phyloP scores from a whole-genome alignment of 2,329 filamentous ascomycete genomes.

The Xylariaceae sp. region DNA sequence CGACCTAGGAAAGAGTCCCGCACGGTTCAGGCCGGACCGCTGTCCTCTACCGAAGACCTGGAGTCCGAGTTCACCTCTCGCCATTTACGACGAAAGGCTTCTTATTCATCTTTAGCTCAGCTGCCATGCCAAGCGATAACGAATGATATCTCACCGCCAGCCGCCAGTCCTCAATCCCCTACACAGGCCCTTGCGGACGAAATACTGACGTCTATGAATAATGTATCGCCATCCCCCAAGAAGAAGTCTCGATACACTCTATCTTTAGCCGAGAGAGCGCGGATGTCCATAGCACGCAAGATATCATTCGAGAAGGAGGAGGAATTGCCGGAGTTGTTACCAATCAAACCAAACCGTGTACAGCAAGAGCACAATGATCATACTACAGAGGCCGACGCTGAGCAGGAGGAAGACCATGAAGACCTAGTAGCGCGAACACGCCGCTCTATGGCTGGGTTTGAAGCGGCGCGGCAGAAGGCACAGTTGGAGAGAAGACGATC shows the following conservation, averaged over 20 bases:
- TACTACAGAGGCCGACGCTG: slow-evolving; percentile 11
- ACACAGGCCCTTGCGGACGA: slow-evolving; percentile 50
- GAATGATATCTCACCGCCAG: slow-evolving; percentile 11
- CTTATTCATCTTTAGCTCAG: neutral
- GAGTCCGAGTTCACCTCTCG: neutral
- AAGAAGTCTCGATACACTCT: slow-evolving; percentile 52
- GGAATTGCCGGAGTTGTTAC: slow-evolving; percentile 20
- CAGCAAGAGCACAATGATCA: slow-evolving; percentile 21
- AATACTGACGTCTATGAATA: slow-evolving; percentile 50
- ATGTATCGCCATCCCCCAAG: slow-evolving; percentile 51
- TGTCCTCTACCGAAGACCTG: neutral
- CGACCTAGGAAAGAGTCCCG: slow-evolving; percentile 1
- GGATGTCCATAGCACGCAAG: slow-evolving; percentile 66
- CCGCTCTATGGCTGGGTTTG: slow-evolving; percentile 57
- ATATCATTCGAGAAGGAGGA: slow-evolving; percentile 33
- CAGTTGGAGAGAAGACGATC: slow-evolving; percentile 52
- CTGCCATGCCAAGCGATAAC: neutral
- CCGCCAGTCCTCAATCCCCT: slow-evolving; percentile 33
- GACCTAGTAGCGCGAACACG: slow-evolving; percentile 54
- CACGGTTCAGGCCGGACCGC: neutral
- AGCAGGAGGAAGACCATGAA: slow-evolving; percentile 35
- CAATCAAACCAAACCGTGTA: slow-evolving; percentile 17
- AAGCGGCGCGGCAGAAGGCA: slow-evolving; percentile 55
- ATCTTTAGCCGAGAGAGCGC: slow-evolving; percentile 71
- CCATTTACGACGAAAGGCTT: slow-evolving; percentile 1